Percentiles rank a stretch among this genome's conserved stretches.
These are phyloP conservation scores for Cucurbita argyrosperma DNA, from an alignment of 306 rosid species.

Conservation along the genomic window DNA sequence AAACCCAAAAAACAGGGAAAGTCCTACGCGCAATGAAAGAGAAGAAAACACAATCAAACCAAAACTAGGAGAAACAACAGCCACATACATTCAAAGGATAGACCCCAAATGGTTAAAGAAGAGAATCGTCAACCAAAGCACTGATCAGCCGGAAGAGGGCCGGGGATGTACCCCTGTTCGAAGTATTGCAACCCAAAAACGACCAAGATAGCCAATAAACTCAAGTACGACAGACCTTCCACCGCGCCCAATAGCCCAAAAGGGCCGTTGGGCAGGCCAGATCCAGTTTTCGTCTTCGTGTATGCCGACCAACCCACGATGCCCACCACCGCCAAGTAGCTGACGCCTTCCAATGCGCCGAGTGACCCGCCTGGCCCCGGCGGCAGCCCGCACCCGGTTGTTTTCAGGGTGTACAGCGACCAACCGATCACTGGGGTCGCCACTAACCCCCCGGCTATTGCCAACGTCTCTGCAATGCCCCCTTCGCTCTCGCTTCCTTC, in stretches of 20 bases:
- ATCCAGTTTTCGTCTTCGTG: constrained; percentile 68
- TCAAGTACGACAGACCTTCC: constrained; percentile 59
- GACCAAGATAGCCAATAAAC: constrained; percentile 43
- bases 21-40: background rate
- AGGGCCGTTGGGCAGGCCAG: constrained; percentile 82
- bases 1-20: background rate
- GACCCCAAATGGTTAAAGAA: background rate
- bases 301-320: constrained; percentile 77
- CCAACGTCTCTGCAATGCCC: constrained; percentile 38
- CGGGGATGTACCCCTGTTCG: constrained; percentile 66
- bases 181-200: constrained; percentile 75
- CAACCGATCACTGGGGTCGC: constrained; percentile 71
- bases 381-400: constrained; percentile 84
- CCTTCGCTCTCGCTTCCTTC: constrained; percentile 28
- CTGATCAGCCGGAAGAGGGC: constrained; percentile 80
- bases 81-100: constrained; percentile 42
- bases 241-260: constrained; percentile 79
- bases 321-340: constrained; percentile 58
- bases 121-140: constrained; percentile 52
- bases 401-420: constrained; percentile 86
- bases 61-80: constrained; percentile 2
- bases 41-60: background rate
- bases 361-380: constrained; percentile 88
- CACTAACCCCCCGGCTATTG: constrained; percentile 58
- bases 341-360: constrained; percentile 84